These are phyloP conservation scores for Rhodosporidiobolus odoratus DNA, from an alignment of 768 basidiomycete species.

Conservation along the genomic window DNA sequence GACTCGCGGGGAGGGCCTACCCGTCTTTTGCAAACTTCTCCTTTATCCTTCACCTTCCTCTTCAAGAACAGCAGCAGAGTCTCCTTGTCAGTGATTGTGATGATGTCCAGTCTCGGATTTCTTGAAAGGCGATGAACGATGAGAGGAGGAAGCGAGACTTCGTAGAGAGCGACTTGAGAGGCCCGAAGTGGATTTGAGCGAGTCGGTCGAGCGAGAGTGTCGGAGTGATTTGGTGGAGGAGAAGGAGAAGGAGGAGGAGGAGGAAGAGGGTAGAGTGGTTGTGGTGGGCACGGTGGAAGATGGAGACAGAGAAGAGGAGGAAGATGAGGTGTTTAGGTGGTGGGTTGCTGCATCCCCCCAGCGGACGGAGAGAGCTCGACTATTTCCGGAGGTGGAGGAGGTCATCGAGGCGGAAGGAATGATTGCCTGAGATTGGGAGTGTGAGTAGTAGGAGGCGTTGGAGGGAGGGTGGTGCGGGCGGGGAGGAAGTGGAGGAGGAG, in stretches of 20 bases:
- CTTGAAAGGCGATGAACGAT: too few relatives aligned
- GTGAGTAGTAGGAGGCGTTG: neutral
- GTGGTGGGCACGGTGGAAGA: neutral
- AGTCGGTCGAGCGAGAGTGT: neutral
- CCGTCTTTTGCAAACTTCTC: too few relatives aligned
- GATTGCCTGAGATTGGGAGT: too few relatives aligned
- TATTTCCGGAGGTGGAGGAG: neutral
- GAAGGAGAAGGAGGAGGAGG: neutral
- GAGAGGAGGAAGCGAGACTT: too few relatives aligned
- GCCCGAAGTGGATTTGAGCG: neutral
- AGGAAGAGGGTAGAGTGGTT: neutral
- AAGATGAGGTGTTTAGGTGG: neutral
- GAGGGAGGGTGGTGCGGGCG: neutral
- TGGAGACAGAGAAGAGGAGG: neutral
- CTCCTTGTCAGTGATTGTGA: too few relatives aligned
- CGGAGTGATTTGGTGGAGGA: neutral
- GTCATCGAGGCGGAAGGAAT: neutral
- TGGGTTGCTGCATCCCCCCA: constrained; percentile 1
- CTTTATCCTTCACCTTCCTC: neutral
- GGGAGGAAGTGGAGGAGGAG: neutral
- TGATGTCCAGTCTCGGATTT: too few relatives aligned
- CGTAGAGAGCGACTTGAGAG: neutral
- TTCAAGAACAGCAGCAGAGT: neutral
- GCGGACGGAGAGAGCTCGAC: neutral
- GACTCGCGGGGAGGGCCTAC: neutral